Base-by-base conservation (phyloP, 306 rosid species). In the Argentina anserina region DNA sequence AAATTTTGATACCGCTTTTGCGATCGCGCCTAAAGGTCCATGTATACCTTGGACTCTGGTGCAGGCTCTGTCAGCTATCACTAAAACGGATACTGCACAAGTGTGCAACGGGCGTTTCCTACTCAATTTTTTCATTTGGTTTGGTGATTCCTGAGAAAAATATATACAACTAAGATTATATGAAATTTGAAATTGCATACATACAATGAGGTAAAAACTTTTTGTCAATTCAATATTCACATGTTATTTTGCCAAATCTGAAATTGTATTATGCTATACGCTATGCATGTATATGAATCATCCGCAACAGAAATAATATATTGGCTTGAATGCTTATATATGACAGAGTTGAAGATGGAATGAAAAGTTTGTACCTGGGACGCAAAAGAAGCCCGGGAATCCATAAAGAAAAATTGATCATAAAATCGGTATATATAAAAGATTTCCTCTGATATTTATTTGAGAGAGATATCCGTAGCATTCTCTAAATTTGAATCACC, bases 21-120 rank as follows among this genome's bases (percentile, higher is more conserved):
- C 45, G 3, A 77, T 31, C 50, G 82, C 79, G 47, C 94, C 91
- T 71, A 88, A 7, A 7, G 84, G 87, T 65, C 88, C 98, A 58
- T 80, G 80, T 1, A 85, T 69, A 61, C 69, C 39, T 73, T 85
- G 90, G 55, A 83, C 77, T 81, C 65, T 80, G 77, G 65, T 60
- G 50, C 23, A 73, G 65, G 77, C 67, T 66, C 66, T 76, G 75
- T 78, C 66, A 25, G 81, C 84, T 76, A 84, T 76, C 64, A 80
- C 70, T 52, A 88, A 53, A 28, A 84, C 50, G 2, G 97, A 80
- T 70, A 76, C 84, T 50, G 86, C 97, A 67, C 85, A 85, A 18
- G 91, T 80, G 60, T 82, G 93, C 73, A 88, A 69, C 0, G 93
- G 98, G 29, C 83, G 87, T 55, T 75, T 78, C 80, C 93, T 75